Base-by-base conservation (phyloP, 1,284 basidiomycete species). In the Puccinia horiana region DNA sequence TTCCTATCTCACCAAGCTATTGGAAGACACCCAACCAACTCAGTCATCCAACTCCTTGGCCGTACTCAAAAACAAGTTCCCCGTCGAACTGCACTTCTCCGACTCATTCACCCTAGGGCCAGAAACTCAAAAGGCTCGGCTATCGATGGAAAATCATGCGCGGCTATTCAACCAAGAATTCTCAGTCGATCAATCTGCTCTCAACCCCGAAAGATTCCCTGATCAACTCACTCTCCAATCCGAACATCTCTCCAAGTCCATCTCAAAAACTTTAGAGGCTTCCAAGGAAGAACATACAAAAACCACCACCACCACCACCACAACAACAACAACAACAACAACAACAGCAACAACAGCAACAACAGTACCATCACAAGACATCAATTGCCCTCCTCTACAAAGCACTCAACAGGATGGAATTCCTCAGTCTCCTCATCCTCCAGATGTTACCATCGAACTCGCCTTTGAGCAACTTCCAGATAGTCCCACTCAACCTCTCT, bases 381-480 rank as follows among this genome's bases (percentile, higher is more conserved):
- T 29, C 2, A 18, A 18, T 1, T 16, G 6, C 35, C 23, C 20
- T 32, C 72, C 72, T 56, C 32, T 75, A 5, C 72, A 75, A 58
- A 75, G 72, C 44, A 75, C 72, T 37, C 49, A 75, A 20, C 52
- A 1, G 32, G 23, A 29, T 18, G 29, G 29, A 0, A 32, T n/a
- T 52, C 18, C 44, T 18, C 44, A 8, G 6, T 58, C 52, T 6
- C 54, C 54, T 0, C 52, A 40, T 56, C 49, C 47, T 1, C 72
- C 49, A 2, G 54, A 75, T 26, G 72, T 75, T 52, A 75, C 72
- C 4, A 9, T 75, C n/a, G 32, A 54, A 4, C 54, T 75, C 6
- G 35, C 72, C n/a, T 47, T 70, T 18, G 35, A 49, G 2, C 42
- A 47, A 42, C 42, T 2, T 32, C 40, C 37, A 69, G 40, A 40